Evolutionary conservation across 371 early-diverging fungal genomes (phyloP).

Genomic region (Rhizopus arrhizus): DNA sequence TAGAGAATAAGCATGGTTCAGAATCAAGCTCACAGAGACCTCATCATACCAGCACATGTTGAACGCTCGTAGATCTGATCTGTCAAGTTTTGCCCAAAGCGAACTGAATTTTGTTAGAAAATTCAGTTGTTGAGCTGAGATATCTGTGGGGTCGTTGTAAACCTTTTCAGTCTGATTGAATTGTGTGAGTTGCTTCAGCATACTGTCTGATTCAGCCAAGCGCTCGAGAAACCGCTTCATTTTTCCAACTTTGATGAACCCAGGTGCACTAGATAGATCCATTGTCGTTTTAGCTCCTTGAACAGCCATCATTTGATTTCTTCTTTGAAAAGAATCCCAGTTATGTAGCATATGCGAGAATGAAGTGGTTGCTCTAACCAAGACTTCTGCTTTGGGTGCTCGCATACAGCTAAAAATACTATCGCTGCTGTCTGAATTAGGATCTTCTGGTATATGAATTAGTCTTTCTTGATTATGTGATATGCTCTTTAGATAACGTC

Average conservation of each 20-base stretch:
- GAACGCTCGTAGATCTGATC: constrained; percentile 34
- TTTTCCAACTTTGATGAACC: constrained; percentile 67
- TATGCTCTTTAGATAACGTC: constrained; percentile 19
- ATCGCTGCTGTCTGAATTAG: constrained; percentile 6
- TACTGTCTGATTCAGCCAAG: constrained; percentile 71
- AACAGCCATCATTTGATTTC: constrained; percentile 48
- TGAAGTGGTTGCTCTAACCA: constrained; percentile 35
- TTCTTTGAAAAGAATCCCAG: constrained; percentile 45
- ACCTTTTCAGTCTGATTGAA: constrained; percentile 15
- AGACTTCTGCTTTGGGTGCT: constrained; percentile 38
- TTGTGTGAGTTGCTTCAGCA: constrained; percentile 49
- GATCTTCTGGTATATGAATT: constrained; percentile 16
- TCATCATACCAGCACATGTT: constrained; percentile 60
- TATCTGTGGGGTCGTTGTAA: neutral
- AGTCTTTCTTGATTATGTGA: constrained; percentile 15
- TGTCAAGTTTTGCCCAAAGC: constrained; percentile 39
- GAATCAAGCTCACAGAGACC: constrained; percentile 42
- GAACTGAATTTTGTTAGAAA: constrained; percentile 32
- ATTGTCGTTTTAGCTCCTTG: constrained; percentile 31
- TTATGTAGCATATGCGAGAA: constrained; percentile 46
- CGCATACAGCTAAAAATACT: constrained; percentile 29
- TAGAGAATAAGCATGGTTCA: constrained; percentile 13
- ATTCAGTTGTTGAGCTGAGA: constrained; percentile 8
- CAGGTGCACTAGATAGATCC: constrained; percentile 51
- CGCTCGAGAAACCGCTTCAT: constrained; percentile 66